phyloP scores from a whole-genome alignment of 768 basidiomycete species.

The Tylopilus balloui region DNA sequence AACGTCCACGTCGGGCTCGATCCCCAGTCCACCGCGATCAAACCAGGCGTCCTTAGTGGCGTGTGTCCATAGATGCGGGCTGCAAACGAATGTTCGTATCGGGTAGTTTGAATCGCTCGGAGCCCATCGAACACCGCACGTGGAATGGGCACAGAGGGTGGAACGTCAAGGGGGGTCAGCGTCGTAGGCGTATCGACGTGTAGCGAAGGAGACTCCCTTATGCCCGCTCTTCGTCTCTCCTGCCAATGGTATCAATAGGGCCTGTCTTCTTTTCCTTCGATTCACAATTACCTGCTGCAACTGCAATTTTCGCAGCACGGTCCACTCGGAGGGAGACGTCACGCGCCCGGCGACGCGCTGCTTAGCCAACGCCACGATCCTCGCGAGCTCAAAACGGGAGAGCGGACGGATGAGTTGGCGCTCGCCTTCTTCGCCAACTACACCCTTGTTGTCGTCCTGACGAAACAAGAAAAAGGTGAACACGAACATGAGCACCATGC shows the following conservation, averaged over 20 bases:
- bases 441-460: conserved; percentile 11
- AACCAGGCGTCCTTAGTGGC: conserved; percentile 23
- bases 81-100: conserved; percentile 60
- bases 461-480: background rate
- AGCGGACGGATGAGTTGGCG: conserved; percentile 38
- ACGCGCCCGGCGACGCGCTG: conserved; percentile 8
- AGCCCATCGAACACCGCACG: conserved; percentile 47
- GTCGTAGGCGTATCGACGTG: conserved; percentile 5
- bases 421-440: background rate
- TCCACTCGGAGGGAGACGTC: conserved; percentile 29
- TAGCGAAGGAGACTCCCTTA: background rate
- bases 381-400: conserved; percentile 39
- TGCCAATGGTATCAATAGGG: background rate
- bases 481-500: background rate
- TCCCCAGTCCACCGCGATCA: conserved; percentile 70
- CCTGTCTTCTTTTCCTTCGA: background rate
- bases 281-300: conserved; percentile 30
- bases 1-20: conserved; percentile 67
- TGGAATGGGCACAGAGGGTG: conserved; percentile 24
- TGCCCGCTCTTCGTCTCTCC: conserved; percentile 21
- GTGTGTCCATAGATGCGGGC: conserved; percentile 52
- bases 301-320: conserved; percentile 44
- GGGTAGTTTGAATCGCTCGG: conserved; percentile 54
- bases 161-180: conserved; percentile 28
- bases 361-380: conserved; percentile 28